phyloP scores from a whole-genome alignment of 1,139 yeast species.

The Pichia sp. region DNA sequence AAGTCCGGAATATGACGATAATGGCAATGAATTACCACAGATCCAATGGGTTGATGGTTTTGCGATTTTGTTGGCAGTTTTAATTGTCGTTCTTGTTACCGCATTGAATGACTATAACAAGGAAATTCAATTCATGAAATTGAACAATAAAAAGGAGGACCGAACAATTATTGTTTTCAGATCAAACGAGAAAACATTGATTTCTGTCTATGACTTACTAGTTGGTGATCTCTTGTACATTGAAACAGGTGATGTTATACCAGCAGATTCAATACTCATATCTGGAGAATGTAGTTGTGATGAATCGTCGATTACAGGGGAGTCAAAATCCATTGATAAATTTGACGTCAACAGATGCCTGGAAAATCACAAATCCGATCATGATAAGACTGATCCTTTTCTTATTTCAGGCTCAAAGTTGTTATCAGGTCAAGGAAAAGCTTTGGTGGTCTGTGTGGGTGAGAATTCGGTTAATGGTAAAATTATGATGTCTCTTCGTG shows the following conservation, averaged over 20 bases:
- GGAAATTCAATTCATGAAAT: slow-evolving; percentile 83
- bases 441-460: slow-evolving; percentile 88
- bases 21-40: slow-evolving; percentile 65
- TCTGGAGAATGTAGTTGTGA: slow-evolving; percentile 81
- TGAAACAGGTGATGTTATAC: slow-evolving; percentile 92
- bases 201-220: slow-evolving; percentile 66
- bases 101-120: slow-evolving; percentile 95
- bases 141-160: slow-evolving; percentile 83
- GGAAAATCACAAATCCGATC: slow-evolving; percentile 5
- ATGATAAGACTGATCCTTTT: slow-evolving; percentile 55
- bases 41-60: slow-evolving; percentile 99
- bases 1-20: slow-evolving; percentile 66
- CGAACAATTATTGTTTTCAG: slow-evolving; percentile 72
- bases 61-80: slow-evolving; percentile 87
- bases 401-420: slow-evolving; percentile 88
- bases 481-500: slow-evolving; percentile 71
- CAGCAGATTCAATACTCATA: slow-evolving; percentile 80
- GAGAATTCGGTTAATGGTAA: slow-evolving; percentile 82
- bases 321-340: slow-evolving; percentile 73
- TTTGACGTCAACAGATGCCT: slow-evolving; percentile 45
- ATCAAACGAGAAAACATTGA: slow-evolving; percentile 56
- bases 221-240: slow-evolving; percentile 81
- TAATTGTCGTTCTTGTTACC: slow-evolving; percentile 87
- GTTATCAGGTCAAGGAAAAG: slow-evolving; percentile 79
- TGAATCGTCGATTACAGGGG: slow-evolving; percentile 92